Evolutionary conservation across 148 eudicot species (phyloP), one percentile per base, ranked within the genome.

Genomic region (Chenopodium album): DNA sequence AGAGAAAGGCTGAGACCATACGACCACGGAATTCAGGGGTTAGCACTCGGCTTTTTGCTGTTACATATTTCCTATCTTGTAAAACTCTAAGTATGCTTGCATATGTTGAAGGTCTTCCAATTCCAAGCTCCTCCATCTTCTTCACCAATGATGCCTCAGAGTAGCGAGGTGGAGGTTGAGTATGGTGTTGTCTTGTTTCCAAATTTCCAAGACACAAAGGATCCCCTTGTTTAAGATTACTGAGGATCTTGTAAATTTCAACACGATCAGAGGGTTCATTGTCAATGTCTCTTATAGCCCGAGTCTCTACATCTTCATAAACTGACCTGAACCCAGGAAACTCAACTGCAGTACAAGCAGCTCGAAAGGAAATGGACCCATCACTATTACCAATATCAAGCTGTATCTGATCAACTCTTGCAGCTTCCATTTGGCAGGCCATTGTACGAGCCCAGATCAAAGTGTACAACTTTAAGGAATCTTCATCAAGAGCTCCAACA

Each of bases 51-150:
- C 85, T 86, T 89, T 94, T 94, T 71, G 86, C 69, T 9, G 91
- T 89, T 34, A 96, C 89, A 83, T 96, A 96, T 34, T 96, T 92
- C 88, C 99, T 90, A 80, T 96, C 99, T 81, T 94, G 89, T 62
- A 96, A 85, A 69, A 94, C 98, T 88, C 91, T 94, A 31, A 96
- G 84, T 54, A 92, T 96, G 79, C 85, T 83, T 34, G 99, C 99
- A 87, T 96, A 96, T 48, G 99, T 96, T 37, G 99, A 96, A 77
- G 99, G 99, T 82, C 99, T 87, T 81, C 99, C 99, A 60, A 96
- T 96, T 75, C 99, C 99, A 84, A 96, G 97, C 87, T 96, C 99
- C 83, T 96, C 99, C 86, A 96, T 78, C 86, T 90, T 96, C 81
- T 92, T 94, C 62, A 96, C 93, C 85, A 96, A 83, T 9, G 98